phyloP scores from a whole-genome alignment of 495 filamentous ascomycete genomes.

The Aspergillus mulundensis region DNA sequence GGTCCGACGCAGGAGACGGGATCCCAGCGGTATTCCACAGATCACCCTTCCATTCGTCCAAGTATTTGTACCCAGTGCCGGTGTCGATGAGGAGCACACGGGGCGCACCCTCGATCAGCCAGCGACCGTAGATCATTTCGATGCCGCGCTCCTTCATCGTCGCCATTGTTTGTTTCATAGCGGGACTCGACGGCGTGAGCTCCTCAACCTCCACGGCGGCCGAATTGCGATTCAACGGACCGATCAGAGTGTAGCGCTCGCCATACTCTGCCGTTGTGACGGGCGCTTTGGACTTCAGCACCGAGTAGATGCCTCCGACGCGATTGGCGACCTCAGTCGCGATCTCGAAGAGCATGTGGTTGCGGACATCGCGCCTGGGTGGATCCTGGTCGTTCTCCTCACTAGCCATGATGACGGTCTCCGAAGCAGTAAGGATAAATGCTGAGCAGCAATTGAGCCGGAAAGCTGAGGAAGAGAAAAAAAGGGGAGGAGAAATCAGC shows the following conservation, averaged over 20 bases:
- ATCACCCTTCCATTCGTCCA: conserved; percentile 97
- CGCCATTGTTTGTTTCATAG: conserved; percentile 74
- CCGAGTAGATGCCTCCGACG: conserved; percentile 98
- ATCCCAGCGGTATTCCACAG: conserved; percentile 92
- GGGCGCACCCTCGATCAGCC: conserved; percentile 96
- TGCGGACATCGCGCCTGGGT: conserved; percentile 62
- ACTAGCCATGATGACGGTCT: conserved; percentile 21
- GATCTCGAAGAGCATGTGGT: conserved; percentile 87
- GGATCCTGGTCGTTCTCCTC: conserved; percentile 34
- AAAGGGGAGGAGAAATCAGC: neutral
- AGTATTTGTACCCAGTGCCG: conserved; percentile 80
- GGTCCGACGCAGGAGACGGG: conserved; percentile 82
- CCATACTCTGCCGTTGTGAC: conserved; percentile 99
- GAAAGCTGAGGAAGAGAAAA: neutral
- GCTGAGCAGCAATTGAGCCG: neutral
- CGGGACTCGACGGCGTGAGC: conserved; percentile 75
- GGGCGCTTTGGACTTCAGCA: conserved; percentile 96
- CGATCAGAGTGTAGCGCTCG: conserved; percentile 91
- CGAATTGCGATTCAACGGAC: conserved; percentile 85
- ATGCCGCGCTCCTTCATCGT: conserved; percentile 91
- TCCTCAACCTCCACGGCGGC: conserved; percentile 96
- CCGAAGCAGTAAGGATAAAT: neutral
- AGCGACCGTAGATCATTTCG: conserved; percentile 85
- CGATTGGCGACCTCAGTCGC: conserved; percentile 97
- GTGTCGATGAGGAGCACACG: conserved; percentile 93